Conservation (phyloP, 495 filamentous ascomycete species). For the Platismatia glauca region DNA sequence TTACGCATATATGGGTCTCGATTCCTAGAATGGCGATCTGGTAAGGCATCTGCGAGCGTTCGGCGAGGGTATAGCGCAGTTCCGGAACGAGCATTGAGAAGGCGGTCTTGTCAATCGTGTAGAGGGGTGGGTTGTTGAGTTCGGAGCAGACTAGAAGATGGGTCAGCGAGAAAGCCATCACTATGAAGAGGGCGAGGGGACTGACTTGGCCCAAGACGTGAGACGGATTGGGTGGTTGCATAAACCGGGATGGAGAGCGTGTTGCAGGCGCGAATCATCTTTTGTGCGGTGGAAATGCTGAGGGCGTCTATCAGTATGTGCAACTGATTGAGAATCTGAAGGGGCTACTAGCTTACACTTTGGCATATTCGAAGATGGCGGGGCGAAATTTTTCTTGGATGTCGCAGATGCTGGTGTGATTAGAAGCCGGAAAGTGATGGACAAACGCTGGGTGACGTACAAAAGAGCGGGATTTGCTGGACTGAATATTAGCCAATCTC, state of each 20-base stretch:
- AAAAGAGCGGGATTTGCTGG: constrained; percentile 62
- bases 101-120: constrained; percentile 70
- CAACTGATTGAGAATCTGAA: neutral
- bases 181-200: neutral
- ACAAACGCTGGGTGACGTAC: constrained; percentile 34
- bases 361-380: constrained; percentile 73
- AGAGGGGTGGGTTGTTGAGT: constrained; percentile 42
- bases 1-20: constrained; percentile 89
- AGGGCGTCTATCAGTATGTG: constrained; percentile 7
- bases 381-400: constrained; percentile 87
- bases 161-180: neutral
- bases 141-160: constrained; percentile 52
- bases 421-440: constrained; percentile 7
- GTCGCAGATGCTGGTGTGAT: constrained; percentile 68
- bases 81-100: constrained; percentile 72
- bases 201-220: constrained; percentile 54
- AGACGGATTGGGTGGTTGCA: constrained; percentile 73
- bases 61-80: constrained; percentile 30
- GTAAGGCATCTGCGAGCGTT: constrained; percentile 17
- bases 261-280: constrained; percentile 42
- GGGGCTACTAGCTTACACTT: constrained; percentile 46
- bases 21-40: constrained; percentile 70
- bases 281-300: constrained; percentile 40
- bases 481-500: neutral
- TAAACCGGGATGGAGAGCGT: constrained; percentile 69